These are phyloP conservation scores for Trichoderma endophyticum DNA, from an alignment of 2,329 filamentous ascomycete genomes.

Conservation along the genomic window DNA sequence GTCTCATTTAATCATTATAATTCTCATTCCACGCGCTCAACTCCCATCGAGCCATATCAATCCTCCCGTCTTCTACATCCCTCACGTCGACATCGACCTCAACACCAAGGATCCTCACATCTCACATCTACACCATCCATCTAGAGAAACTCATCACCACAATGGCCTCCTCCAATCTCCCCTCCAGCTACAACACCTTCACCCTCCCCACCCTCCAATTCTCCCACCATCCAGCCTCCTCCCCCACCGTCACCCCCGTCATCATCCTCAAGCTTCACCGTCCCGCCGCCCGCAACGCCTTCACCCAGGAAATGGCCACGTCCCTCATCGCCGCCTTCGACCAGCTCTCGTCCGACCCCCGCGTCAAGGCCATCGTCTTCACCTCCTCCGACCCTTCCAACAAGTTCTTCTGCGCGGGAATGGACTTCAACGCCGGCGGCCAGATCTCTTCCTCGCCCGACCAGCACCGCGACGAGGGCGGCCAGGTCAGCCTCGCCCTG, in stretches of 20 bases:
- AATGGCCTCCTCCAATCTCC: constrained; percentile 28
- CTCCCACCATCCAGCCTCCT: constrained; percentile 48
- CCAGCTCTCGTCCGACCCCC: constrained; percentile 49
- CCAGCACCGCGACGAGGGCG: constrained; percentile 49
- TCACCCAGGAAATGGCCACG: constrained; percentile 60
- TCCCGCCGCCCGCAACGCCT: constrained; percentile 65
- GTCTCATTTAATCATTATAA: neutral
- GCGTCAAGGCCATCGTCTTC: constrained; percentile 54
- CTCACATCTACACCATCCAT: neutral
- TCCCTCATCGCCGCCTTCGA: constrained; percentile 56
- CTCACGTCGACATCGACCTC: neutral
- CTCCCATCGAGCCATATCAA: neutral
- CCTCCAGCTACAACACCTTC: constrained; percentile 41
- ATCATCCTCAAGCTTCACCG: constrained; percentile 63
- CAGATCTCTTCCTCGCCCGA: constrained; percentile 17
- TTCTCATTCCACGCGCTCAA: neutral
- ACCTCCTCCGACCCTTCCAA: constrained; percentile 49
- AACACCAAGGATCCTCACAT: neutral
- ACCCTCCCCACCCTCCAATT: constrained; percentile 44
- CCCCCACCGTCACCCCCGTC: constrained; percentile 56
- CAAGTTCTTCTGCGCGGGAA: constrained; percentile 56
- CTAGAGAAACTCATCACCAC: neutral
- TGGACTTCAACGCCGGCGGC: constrained; percentile 47
- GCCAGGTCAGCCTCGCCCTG: constrained; percentile 53
- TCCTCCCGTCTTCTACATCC: neutral